Percentiles rank a stretch among this genome's conserved stretches.
Conservation (phyloP, 306 rosid genomes). For the Acmispon strigosus region DNA sequence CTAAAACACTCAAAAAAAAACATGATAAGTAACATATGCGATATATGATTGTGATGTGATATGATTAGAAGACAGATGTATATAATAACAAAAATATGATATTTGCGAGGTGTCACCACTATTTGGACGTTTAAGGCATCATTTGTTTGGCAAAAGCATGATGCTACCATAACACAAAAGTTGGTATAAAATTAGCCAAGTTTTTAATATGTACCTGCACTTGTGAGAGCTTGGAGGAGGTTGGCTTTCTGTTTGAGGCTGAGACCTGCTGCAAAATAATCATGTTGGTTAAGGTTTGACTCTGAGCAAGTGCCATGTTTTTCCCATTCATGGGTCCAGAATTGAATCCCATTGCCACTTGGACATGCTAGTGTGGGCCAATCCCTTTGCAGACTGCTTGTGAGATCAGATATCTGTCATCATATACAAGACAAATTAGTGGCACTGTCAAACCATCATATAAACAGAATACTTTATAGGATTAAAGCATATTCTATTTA, state of each 20-base stretch:
- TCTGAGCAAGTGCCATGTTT: constrained; percentile 84
- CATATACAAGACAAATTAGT: neutral
- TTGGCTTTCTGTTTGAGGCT: constrained; percentile 35
- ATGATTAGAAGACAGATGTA: no score
- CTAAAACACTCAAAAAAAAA: neutral
- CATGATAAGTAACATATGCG: no score
- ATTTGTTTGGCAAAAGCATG: no score
- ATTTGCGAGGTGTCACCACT: no score
- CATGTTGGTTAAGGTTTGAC: constrained; percentile 54
- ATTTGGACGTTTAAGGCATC: no score
- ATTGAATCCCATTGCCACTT: constrained; percentile 41
- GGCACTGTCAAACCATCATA: neutral
- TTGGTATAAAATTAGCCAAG: neutral
- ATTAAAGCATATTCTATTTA: neutral
- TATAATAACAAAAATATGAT: no score
- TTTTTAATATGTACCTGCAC: constrained; percentile 30
- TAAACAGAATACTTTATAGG: neutral
- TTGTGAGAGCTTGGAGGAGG: constrained; percentile 47
- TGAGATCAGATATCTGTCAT: constrained; percentile 22
- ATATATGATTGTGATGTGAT: no score
- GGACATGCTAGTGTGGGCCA: constrained; percentile 84
- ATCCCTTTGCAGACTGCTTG: constrained; percentile 28
- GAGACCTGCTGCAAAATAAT: constrained; percentile 53
- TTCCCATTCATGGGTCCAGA: constrained; percentile 75
- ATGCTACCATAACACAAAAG: neutral